phyloP scores from a whole-genome alignment of 2,329 filamentous ascomycete species.

The Fusarium nurragi region DNA sequence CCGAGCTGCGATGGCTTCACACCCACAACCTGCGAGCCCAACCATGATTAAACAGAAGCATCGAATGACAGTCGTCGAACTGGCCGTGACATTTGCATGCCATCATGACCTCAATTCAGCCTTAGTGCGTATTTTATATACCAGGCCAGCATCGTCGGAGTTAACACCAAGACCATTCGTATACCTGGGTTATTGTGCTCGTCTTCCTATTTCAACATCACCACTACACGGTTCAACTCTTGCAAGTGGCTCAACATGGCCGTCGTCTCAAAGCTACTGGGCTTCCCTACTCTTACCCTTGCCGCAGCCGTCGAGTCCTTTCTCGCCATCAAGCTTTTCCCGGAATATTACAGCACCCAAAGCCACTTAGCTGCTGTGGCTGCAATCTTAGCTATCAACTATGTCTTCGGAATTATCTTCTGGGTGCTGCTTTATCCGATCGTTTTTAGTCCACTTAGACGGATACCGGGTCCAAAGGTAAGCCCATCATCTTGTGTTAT shows the following conservation, averaged over 20 bases:
- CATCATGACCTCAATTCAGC: background rate
- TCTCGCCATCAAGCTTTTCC: constrained; percentile 43
- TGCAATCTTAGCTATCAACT: constrained; percentile 28
- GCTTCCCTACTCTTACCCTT: constrained; percentile 28
- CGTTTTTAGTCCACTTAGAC: constrained; percentile 37
- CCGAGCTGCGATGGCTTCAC: background rate
- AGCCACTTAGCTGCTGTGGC: constrained; percentile 25
- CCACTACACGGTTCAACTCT: background rate
- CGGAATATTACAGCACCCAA: constrained; percentile 25
- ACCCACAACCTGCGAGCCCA: background rate
- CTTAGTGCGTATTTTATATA: background rate
- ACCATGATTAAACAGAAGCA: background rate
- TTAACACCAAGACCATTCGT: background rate
- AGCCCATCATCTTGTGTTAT: fast-evolving
- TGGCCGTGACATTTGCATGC: background rate
- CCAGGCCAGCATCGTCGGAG: background rate
- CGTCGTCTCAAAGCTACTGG: constrained; percentile 21
- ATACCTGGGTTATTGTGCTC: background rate
- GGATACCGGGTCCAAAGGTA: constrained; percentile 38
- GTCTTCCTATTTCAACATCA: background rate
- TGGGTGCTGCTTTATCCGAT: constrained; percentile 34
- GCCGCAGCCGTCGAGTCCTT: constrained; percentile 41
- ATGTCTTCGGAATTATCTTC: constrained; percentile 33
- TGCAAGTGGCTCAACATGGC: constrained; percentile 18
- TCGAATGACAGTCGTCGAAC: background rate